Conservation (phyloP, 805 yeast species). For the Suhomyces emberorum region DNA sequence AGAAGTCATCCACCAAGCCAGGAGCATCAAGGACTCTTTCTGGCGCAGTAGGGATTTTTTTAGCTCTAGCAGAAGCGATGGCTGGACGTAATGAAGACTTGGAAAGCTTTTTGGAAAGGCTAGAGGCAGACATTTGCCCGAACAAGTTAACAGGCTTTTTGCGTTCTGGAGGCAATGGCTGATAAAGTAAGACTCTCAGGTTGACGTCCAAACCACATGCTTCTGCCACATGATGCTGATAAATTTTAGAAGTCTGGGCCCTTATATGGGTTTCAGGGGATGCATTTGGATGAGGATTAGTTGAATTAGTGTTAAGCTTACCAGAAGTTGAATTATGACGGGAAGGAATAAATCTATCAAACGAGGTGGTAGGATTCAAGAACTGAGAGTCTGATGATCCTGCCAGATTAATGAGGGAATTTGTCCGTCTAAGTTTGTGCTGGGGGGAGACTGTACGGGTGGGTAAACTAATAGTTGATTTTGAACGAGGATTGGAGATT, state of each 20-base stretch:
- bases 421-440: slow-evolving; percentile 30
- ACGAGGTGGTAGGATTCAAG: slow-evolving; percentile 16
- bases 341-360: slow-evolving; percentile 44
- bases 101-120: slow-evolving; percentile 22
- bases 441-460: slow-evolving; percentile 25
- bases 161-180: slow-evolving; percentile 78
- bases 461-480: slow-evolving; percentile 19
- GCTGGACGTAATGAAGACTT: slow-evolving; percentile 40
- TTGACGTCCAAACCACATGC: slow-evolving; percentile 90
- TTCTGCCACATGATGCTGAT: slow-evolving; percentile 82
- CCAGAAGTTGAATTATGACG: slow-evolving; percentile 39
- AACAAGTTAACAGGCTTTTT: slow-evolving; percentile 35
- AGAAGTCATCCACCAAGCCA: slow-evolving; percentile 89
- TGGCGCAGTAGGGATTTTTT: slow-evolving; percentile 82
- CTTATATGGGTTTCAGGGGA: slow-evolving; percentile 54
- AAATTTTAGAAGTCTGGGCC: slow-evolving; percentile 53
- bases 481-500: slow-evolving; percentile 22
- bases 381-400: slow-evolving; percentile 26
- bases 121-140: slow-evolving; percentile 17
- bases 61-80: slow-evolving; percentile 62
- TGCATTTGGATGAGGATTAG: slow-evolving; percentile 42
- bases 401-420: slow-evolving; percentile 27
- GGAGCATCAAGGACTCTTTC: slow-evolving; percentile 96
- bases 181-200: slow-evolving; percentile 78
- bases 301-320: slow-evolving; percentile 30